These are phyloP conservation scores for Thermoascus crustaceus DNA, from an alignment of 2,329 filamentous ascomycete species.

Conservation along the genomic window DNA sequence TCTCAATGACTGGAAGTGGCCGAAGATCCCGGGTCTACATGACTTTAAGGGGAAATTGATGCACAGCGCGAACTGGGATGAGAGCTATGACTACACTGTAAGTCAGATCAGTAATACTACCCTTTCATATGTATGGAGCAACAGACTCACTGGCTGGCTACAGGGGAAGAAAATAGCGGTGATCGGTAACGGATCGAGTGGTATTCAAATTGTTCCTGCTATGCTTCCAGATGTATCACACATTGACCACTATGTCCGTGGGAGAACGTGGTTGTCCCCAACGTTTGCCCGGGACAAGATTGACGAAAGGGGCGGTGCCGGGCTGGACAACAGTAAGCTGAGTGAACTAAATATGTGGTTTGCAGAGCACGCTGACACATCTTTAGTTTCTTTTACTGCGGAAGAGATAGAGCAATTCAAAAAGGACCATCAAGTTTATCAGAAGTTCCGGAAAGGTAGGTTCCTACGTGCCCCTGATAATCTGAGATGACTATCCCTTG, in stretches of 20 bases:
- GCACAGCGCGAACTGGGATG: constrained; percentile 39
- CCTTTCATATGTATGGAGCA: background rate
- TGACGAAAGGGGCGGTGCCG: constrained; percentile 16
- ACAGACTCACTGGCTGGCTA: too few species aligned
- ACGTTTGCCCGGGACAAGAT: constrained; percentile 22
- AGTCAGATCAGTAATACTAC: constrained; percentile 12
- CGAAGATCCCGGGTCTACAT: constrained; percentile 18
- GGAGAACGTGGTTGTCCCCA: constrained; percentile 23
- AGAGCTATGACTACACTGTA: constrained; percentile 27
- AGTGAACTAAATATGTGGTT: background rate
- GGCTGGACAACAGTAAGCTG: constrained; percentile 22
- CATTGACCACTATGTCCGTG: constrained; percentile 29
- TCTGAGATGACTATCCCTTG: too few species aligned
- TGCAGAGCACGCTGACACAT: constrained; percentile 1
- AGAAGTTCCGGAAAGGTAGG: constrained; percentile 27
- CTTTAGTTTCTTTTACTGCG: constrained; percentile 21
- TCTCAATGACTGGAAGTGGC: constrained; percentile 32
- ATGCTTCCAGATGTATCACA: constrained; percentile 32
- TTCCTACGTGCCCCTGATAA: background rate
- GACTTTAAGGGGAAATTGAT: constrained; percentile 28
- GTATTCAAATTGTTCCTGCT: constrained; percentile 34
- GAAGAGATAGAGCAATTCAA: constrained; percentile 27
- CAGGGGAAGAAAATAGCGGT: constrained; percentile 29
- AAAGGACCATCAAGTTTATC: constrained; percentile 21
- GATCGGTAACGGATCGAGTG: constrained; percentile 33